A percentile compares a stretch with the other conserved stretches of the same genome.
Conservation (phyloP, 2,329 filamentous ascomycete genomes). For the Verticillium dahliae region DNA sequence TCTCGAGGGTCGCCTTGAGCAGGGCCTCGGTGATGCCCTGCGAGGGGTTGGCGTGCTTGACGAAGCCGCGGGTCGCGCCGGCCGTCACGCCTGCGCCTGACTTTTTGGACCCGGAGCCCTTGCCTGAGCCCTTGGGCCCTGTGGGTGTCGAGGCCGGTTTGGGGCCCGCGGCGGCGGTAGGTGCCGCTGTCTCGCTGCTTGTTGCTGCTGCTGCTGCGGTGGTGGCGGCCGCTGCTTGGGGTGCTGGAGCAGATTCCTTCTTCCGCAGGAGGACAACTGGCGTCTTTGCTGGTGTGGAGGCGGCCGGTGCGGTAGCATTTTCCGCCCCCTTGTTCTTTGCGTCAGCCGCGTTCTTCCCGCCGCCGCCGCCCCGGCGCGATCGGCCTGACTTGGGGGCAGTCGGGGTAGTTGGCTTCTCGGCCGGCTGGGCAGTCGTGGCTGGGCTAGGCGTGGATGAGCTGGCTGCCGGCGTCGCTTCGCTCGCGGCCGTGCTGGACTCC, state of each 20-base stretch:
- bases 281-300: slow-evolving; percentile 19
- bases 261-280: slow-evolving; percentile 34
- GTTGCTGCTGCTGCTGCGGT: not conserved
- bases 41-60: slow-evolving; percentile 80
- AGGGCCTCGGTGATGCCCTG: slow-evolving; percentile 84
- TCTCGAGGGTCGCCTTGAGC: slow-evolving; percentile 66
- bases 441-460: slow-evolving; percentile 3
- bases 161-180: slow-evolving; percentile 2
- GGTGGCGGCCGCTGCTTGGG: slow-evolving; percentile 5
- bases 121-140: slow-evolving; percentile 17
- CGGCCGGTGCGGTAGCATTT: slow-evolving; percentile 15
- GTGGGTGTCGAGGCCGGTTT: slow-evolving; percentile 9
- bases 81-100: slow-evolving; percentile 22
- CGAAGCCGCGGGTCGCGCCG: slow-evolving; percentile 61
- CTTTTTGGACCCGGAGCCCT: slow-evolving; percentile 20
- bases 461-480: slow-evolving; percentile 16
- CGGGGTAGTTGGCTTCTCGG: slow-evolving; percentile 6
- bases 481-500: slow-evolving; percentile 9
- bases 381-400: slow-evolving; percentile 10
- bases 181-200: not conserved
- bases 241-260: slow-evolving; percentile 21
- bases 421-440: not conserved
- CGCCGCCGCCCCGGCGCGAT: slow-evolving; percentile 20
- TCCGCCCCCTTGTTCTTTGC: slow-evolving; percentile 27
- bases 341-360: slow-evolving; percentile 25